These are phyloP conservation scores for Rhynchosporium secalis DNA, from an alignment of 2,329 filamentous ascomycete species.

Conservation along the genomic window DNA sequence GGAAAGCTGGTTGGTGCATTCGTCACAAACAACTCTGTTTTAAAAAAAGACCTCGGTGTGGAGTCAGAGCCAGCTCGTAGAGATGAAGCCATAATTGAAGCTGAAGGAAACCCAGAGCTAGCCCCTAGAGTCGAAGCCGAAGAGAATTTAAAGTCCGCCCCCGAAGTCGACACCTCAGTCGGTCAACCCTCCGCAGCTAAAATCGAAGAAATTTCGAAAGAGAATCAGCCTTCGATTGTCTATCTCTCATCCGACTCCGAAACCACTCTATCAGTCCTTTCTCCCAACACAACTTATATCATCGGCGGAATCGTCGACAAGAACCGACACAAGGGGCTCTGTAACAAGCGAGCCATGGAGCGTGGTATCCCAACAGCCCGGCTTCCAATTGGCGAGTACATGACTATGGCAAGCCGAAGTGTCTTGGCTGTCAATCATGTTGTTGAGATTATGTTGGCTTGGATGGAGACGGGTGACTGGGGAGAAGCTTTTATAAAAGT, in stretches of 20 bases:
- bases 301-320: conserved; percentile 94
- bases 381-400: conserved; percentile 91
- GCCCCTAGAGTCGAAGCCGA: neutral
- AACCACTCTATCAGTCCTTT: conserved; percentile 76
- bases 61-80: neutral
- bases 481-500: conserved; percentile 83
- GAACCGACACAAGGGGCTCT: conserved; percentile 93
- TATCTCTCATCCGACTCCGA: conserved; percentile 94
- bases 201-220: neutral
- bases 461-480: conserved; percentile 91
- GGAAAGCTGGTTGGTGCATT: conserved; percentile 57
- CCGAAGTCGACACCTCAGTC: neutral
- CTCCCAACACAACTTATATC: conserved; percentile 87
- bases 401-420: conserved; percentile 83
- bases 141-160: neutral
- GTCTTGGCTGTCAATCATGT: conserved; percentile 95
- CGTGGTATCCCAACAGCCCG: conserved; percentile 83
- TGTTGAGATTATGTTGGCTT: conserved; percentile 91
- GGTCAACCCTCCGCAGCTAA: neutral
- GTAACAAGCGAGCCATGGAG: conserved; percentile 76
- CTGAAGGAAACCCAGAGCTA: neutral
- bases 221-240: conserved; percentile 60
- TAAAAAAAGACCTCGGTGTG: too few species aligned
- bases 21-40: neutral
- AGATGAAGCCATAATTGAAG: neutral